Evolutionary conservation across 2,329 filamentous ascomycete genomes (phyloP), one percentile per base, ranked within the genome.

Genomic region (Colletotrichum musicola): DNA sequence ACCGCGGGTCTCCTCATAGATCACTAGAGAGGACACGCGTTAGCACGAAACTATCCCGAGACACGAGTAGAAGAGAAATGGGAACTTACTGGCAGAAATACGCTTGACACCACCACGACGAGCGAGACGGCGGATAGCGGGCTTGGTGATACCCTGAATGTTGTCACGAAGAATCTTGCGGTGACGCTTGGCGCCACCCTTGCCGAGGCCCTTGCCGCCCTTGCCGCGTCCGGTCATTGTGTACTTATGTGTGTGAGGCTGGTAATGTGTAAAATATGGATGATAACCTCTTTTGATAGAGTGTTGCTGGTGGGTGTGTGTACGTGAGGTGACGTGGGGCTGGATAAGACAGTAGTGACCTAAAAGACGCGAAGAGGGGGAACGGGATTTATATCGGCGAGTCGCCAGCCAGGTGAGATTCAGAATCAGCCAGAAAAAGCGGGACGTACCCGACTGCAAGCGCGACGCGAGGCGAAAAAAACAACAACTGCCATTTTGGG

Each of bases 61-160:
- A 51, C 12, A 6, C 18, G 13, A 3, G 3, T 12, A 61, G 16
- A 12, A 3, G 3, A 4, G 10, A 12, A 7, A 16, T 9, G 6
- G n/a, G 2, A 42, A 53, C 88, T 82, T 89, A 93, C 91, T 97
- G 82, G 95, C 95, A 79, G 94, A 97, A 80, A 98, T 98, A 97
- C 95, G 95, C 93, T 98, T 98, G 89, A 98, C 95, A 95, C 95
- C 95, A 85, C 95, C 95, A 96, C 95, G 94, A 86, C 95, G 95
- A 75, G 95, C 95, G 82, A 98, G 94, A 97, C 95, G 95, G 80
- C 95, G 92, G 85, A 98, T 98, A 78, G 95, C 95, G 78, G 95
- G 95, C 92, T 98, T 98, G 80, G 95, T 98, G 82, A 98, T 98
- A 86, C 95, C 95, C 88, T 98, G 95, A 82, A 98, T 98, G 92